These are phyloP conservation scores for Cladorrhinum samala DNA, from an alignment of 495 filamentous ascomycete species.

Conservation along the genomic window DNA sequence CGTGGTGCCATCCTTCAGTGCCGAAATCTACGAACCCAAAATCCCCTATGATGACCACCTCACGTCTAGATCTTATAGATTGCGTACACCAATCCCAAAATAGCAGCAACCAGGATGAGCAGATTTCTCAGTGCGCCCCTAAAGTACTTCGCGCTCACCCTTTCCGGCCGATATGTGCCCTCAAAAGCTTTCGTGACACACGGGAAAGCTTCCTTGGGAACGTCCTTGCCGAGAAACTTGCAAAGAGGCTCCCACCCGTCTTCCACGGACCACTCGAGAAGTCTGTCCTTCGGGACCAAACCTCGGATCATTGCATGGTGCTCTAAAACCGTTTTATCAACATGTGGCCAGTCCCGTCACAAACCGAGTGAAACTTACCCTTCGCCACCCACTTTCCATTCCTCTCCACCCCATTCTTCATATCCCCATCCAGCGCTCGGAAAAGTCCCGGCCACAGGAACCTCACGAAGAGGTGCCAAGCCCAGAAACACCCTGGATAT, in stretches of 20 bases:
- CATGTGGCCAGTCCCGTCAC: not conserved
- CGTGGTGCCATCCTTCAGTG: no score
- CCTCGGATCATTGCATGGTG: slow-evolving; percentile 26
- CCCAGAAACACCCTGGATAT: slow-evolving; percentile 24
- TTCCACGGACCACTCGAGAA: slow-evolving; percentile 42
- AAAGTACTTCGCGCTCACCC: no score
- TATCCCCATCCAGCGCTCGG: slow-evolving; percentile 18
- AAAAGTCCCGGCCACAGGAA: slow-evolving; percentile 25
- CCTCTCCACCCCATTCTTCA: slow-evolving; percentile 15
- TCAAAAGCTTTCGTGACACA: no score
- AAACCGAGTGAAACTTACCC: slow-evolving; percentile 12
- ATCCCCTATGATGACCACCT: no score
- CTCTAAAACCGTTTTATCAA: slow-evolving; percentile 9
- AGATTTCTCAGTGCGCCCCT: no score
- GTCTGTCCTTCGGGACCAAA: slow-evolving; percentile 35
- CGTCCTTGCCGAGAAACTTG: slow-evolving; percentile 37
- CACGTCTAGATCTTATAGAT: no score
- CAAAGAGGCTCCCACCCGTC: slow-evolving; percentile 49
- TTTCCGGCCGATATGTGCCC: no score
- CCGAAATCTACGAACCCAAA: no score
- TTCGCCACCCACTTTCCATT: slow-evolving; percentile 18
- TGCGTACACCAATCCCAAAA: no score
- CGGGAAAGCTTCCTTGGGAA: slow-evolving; percentile 40
- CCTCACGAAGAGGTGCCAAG: slow-evolving; percentile 24
- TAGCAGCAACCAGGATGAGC: no score